Base-by-base conservation (phyloP, 495 filamentous ascomycete genomes). In the Hyaloscypha hepaticicola region DNA sequence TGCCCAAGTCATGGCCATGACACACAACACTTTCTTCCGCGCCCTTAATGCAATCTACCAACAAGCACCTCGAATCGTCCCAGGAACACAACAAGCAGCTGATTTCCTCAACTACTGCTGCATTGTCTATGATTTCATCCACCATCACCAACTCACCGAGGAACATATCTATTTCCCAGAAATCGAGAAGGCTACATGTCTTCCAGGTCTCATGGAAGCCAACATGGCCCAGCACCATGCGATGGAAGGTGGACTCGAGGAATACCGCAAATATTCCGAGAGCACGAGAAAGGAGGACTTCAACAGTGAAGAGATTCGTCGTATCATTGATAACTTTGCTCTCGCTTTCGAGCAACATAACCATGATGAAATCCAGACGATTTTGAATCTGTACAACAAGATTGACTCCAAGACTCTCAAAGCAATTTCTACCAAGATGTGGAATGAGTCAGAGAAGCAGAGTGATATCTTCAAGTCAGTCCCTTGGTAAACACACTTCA, bases 181-280 rank as follows among this genome's bases (percentile, higher is more conserved):
- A 16, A 69, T 80, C 55, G 77, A 77, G 50, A 58, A 66, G 24
- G 56, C 67, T 9, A 68, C 72, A 0, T 69, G 72, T 1, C 65
- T 70, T 16, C 55, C 66, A 9, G 77, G 75, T 6, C 61, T 80
- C 27, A 78, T 80, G 76, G 66, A 72, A 16, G 57, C 33, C 9
- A 77, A 76, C 59, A 60, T 78, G 6, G 70, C 73, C n/a, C 75
- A 80, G 55, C 77, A 79, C 67, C 68, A 64, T 11, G 58, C 61
- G 6, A 73, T 77, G 63, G 67, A 63, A 7, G 57, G 64, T 14
- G 73, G 71, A 2, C 63, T 79, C 21, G 61, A 71, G 7, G 58
- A 25, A 21, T 77, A 76, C 60, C 63, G 72, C 48, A 63, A 66
- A 38, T 79, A 80, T 63, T 57, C 72, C 22, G 57, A 55, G n/a